These are phyloP conservation scores for Globisporangium nagaii DNA, from an alignment of 352 stramenopile genomes.

Conservation along the genomic window DNA sequence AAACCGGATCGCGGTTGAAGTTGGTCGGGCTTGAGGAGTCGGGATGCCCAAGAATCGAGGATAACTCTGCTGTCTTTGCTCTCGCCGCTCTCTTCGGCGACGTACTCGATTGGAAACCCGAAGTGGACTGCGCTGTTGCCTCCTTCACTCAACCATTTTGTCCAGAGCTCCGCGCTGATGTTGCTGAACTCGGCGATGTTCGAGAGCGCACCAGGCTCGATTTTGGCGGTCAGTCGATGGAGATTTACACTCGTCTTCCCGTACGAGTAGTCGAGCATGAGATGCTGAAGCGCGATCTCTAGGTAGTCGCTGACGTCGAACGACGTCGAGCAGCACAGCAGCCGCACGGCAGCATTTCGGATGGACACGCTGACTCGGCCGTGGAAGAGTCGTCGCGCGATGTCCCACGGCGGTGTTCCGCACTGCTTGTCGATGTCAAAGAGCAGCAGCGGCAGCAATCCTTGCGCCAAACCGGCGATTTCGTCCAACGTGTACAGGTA, in stretches of 20 bases:
- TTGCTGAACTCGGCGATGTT: constrained; percentile 57
- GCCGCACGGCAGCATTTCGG: constrained; percentile 32
- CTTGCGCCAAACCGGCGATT: constrained; percentile 23
- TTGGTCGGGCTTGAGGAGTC: constrained; percentile 7
- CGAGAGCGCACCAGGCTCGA: constrained; percentile 59
- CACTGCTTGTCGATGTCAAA: constrained; percentile 40
- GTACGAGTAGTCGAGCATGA: constrained; percentile 26
- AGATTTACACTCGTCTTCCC: constrained; percentile 33
- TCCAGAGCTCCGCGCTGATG: constrained; percentile 37
- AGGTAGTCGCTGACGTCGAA: constrained; percentile 57
- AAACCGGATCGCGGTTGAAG: neutral
- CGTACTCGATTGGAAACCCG: constrained; percentile 41
- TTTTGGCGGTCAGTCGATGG: constrained; percentile 43
- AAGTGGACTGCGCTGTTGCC: constrained; percentile 32
- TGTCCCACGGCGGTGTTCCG: constrained; percentile 41
- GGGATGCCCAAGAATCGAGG: constrained; percentile 10
- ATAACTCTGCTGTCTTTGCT: neutral
- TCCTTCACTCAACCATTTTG: constrained; percentile 31
- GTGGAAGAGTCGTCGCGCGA: constrained; percentile 49
- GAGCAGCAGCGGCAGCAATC: constrained; percentile 32
- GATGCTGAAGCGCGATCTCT: constrained; percentile 29
- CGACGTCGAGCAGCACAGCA: constrained; percentile 36
- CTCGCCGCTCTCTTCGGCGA: neutral
- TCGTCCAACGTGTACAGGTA: constrained; percentile 56
- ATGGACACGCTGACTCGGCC: constrained; percentile 34